Conservation (phyloP, 306 rosid species). For the Mimosa pudica region DNA sequence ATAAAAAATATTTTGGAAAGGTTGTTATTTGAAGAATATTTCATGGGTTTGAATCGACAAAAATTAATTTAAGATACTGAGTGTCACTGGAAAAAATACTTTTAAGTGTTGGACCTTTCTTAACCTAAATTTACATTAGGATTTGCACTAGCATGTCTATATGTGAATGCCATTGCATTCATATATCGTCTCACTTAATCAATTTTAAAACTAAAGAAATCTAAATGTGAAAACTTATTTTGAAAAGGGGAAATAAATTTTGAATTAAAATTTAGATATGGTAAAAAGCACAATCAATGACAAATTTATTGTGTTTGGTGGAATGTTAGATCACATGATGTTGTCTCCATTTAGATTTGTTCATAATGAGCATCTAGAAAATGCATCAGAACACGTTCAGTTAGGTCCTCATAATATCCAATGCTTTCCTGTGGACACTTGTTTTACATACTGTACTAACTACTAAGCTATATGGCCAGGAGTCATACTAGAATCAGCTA, state of each 20-base stretch:
- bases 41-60: too few species aligned
- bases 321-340: not conserved
- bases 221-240: not conserved
- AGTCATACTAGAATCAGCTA: not conserved
- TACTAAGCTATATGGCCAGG: not conserved
- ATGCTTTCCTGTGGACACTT: not conserved
- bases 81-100: too few species aligned
- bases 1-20: too few species aligned
- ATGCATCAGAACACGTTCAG: not conserved
- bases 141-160: too few species aligned
- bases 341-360: slow-evolving; percentile 1
- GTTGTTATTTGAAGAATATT: too few species aligned
- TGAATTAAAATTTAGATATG: not conserved
- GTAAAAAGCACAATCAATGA: not conserved
- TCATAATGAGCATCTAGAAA: not conserved
- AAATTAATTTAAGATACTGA: too few species aligned
- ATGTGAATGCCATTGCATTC: too few species aligned
- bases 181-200: not conserved
- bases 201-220: too few species aligned
- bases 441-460: not conserved
- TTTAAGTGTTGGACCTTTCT: too few species aligned
- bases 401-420: not conserved
- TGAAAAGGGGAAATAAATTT: not conserved
- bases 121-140: too few species aligned
- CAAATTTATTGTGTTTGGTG: not conserved